Base-by-base conservation (phyloP, 495 filamentous ascomycete species). In the Stereocaulon alpinum region DNA sequence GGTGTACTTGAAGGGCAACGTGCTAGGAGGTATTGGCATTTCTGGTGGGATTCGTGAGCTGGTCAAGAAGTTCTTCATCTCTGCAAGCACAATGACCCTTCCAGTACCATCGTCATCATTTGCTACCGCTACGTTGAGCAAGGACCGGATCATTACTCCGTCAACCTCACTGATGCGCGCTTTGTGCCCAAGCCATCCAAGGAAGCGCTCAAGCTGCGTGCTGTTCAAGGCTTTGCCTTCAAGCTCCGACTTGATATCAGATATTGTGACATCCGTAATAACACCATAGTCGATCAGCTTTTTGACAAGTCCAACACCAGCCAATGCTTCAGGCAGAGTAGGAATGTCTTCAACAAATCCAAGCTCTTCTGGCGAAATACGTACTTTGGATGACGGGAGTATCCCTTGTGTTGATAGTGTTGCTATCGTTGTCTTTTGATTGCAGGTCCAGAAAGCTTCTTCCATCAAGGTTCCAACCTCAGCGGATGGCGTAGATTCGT, bases 391-490 rank as follows among this genome's bases (percentile, higher is more conserved):
- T 24, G 85, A 90, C 40, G 84, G 79, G 42, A 94, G 77, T 2
- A 99, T 84, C 49, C 94, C 94, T 56, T 83, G 80, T 6, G 88
- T 93, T 14, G 89, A 95, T 58, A 93, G 80, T 4, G 97, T 79
- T 64, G 96, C 91, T 61, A 97, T 91, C 1, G 82, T 84, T 1
- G 84, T 78, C 40, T 84, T 83, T 63, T 84, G 87, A 67, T 86
- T 89, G 53, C 87, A 89, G 59, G 82, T 91, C 93, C 93, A 99
- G 67, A 97, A 99, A 1, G 88, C 88, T 69, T 94, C 86, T 69
- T 95, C 88, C 58, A 97, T 90, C 53, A 85, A 85, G 56, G 86
- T 79, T 1, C 89, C 87, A 27, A 97, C 84, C 51, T 85, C 73
- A 4, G 81, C 79, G 55, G 85, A 91, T 4, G 94, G 94, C 0